A percentile compares a stretch with the other conserved stretches of the same genome.
phyloP scores from a whole-genome alignment of 1,139 yeast species.

The Hemisphaericaspora subhashii region DNA sequence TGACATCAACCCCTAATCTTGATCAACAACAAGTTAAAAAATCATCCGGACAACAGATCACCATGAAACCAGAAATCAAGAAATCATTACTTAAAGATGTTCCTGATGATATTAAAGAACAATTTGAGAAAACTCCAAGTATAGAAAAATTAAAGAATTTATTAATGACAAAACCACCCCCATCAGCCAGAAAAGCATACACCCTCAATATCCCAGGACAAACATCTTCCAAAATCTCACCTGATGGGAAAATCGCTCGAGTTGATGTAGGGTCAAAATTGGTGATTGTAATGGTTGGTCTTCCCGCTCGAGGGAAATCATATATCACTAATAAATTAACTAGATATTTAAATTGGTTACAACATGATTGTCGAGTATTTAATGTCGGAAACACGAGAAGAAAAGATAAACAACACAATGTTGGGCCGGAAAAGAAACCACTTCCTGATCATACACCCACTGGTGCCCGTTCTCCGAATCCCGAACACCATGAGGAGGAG shows the following conservation, averaged over 20 bases:
- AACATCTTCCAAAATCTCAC: slow-evolving; percentile 77
- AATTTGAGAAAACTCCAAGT: slow-evolving; percentile 43
- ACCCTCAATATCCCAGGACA: slow-evolving; percentile 93
- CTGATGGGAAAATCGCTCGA: slow-evolving; percentile 78
- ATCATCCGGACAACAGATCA: not conserved
- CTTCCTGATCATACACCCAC: slow-evolving; percentile 59
- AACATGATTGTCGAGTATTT: slow-evolving; percentile 85
- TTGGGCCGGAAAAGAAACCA: slow-evolving; percentile 74
- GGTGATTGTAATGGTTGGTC: slow-evolving; percentile 92
- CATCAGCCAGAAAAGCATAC: slow-evolving; percentile 56
- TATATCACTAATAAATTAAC: slow-evolving; percentile 89
- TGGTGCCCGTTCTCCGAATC: slow-evolving; percentile 12
- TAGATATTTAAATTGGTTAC: slow-evolving; percentile 87
- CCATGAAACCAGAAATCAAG: slow-evolving; percentile 16
- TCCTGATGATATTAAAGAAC: slow-evolving; percentile 35
- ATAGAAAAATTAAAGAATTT: slow-evolving; percentile 41
- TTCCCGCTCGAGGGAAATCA: slow-evolving; percentile 91
- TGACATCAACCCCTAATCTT: slow-evolving; percentile 9
- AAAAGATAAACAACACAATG: slow-evolving; percentile 58
- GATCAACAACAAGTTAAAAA: not conserved
- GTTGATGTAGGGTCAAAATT: slow-evolving; percentile 76
- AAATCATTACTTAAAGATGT: slow-evolving; percentile 31
- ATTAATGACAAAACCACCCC: slow-evolving; percentile 40
- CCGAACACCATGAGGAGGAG: slow-evolving; percentile 10
- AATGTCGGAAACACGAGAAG: slow-evolving; percentile 94